These are phyloP conservation scores for Incumbomyces lentus DNA, from an alignment of 2,329 filamentous ascomycete species.

Conservation along the genomic window DNA sequence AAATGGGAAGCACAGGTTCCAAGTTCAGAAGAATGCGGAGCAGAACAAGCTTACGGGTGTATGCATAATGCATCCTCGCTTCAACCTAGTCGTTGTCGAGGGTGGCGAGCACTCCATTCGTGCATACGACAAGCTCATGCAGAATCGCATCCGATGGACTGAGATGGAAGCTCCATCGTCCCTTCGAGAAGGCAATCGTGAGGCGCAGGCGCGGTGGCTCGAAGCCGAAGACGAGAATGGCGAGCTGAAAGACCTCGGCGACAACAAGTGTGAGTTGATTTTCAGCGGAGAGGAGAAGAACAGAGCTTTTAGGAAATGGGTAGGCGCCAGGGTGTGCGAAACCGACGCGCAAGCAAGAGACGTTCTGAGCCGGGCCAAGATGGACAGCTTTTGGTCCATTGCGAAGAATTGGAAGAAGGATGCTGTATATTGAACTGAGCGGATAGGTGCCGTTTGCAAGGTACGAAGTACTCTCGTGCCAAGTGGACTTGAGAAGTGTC, in stretches of 20 bases:
- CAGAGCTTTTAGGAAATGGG: slow-evolving; percentile 76
- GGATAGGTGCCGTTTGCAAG: no score
- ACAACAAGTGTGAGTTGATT: slow-evolving; percentile 72
- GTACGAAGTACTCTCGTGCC: no score
- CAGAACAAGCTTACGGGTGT: slow-evolving; percentile 77
- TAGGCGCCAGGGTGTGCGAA: slow-evolving; percentile 74
- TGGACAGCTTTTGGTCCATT: slow-evolving; percentile 91
- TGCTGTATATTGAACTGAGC: not conserved
- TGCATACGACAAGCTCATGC: slow-evolving; percentile 85
- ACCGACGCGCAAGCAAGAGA: slow-evolving; percentile 83
- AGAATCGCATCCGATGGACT: slow-evolving; percentile 88
- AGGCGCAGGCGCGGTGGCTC: slow-evolving; percentile 61
- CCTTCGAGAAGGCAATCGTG: slow-evolving; percentile 47
- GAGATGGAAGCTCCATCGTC: slow-evolving; percentile 65
- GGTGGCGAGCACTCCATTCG: slow-evolving; percentile 74
- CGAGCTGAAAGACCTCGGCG: slow-evolving; percentile 66
- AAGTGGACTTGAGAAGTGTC: no score
- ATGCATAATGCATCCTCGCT: slow-evolving; percentile 82
- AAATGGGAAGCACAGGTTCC: slow-evolving; percentile 87
- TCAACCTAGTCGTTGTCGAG: slow-evolving; percentile 85
- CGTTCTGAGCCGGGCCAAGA: slow-evolving; percentile 65
- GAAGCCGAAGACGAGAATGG: slow-evolving; percentile 62
- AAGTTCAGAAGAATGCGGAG: slow-evolving; percentile 85
- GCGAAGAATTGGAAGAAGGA: slow-evolving; percentile 55
- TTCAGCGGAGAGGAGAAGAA: slow-evolving; percentile 85